Base-by-base conservation (phyloP, 2,329 filamentous ascomycete species). In the Alternaria sp. region DNA sequence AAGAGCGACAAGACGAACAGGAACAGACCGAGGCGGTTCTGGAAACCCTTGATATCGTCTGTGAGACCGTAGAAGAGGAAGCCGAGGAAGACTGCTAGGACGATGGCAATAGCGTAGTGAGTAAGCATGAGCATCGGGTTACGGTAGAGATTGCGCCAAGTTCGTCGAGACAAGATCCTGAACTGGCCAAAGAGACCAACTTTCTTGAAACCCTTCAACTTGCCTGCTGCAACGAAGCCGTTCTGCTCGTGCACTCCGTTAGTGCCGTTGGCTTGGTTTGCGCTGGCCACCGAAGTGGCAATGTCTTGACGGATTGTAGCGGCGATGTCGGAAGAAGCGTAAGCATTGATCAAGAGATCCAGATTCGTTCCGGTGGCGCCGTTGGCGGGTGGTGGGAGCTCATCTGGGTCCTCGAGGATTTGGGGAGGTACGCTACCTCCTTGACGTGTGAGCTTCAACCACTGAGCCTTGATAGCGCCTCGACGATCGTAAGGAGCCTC, bases 41-140 rank as follows among this genome's bases (percentile, higher is more conserved):
- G 95, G 86, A 99, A 99, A 34, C 96, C 95, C 63, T 93, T 91
- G 69, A 99, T 97, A 74, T 99, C 94, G 74, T 97, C 93, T 0
- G 94, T 97, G 49, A 99, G 84, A 3, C 94, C 95, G 72, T 98
- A 99, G 83, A 98, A 99, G 12, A 99, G 86, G 79, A 92, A 98
- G 4, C 95, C 95, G 2, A 94, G 94, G 59, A 99, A 91, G 5
- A 98, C 94, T 2, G 94, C 95, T 6, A 99, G 86, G 0, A 98
- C 82, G 62, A 99, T 98, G 8, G 95, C 93, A 68, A 97, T 98
- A 38, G 95, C 95, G 76, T 98, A 99, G 80, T 99, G 95, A 0
- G 94, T 97, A 59, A 99, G 86, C 95, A 99, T 99, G 61, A 99
- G 84, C 87, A 98, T 94, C 1, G 95, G 95, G 78, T 99, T 97